Base-by-base conservation (phyloP, 441 rosid genomes). In the Syzygium malaccense region DNA sequence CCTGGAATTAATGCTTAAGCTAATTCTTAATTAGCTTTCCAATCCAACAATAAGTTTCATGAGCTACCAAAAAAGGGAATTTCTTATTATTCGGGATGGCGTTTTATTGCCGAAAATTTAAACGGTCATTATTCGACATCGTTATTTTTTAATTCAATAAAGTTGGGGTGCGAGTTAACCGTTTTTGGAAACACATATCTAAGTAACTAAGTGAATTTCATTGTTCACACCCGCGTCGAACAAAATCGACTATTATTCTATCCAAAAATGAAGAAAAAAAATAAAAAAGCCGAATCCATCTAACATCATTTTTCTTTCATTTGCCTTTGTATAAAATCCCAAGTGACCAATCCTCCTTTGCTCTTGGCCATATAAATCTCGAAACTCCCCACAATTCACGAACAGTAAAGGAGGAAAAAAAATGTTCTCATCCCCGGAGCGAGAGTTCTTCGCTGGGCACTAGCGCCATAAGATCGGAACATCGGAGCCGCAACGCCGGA, bases 141-240 rank as follows among this genome's bases (percentile, higher is more conserved):
- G 4, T 0, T 4, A 8, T 8, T 30, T 64, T 32, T 6, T 4
- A 66, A 66, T 32, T 66, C 20, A 17, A 66, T 5, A 32, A 30
- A 30, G 5, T 20, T 2, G 2, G 7, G 23, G 48, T 0, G 0
- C 1, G 4, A 68, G 8, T 11, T 68, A 71, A 37, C 2, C 5
- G 0, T 37, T 71, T 33, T 68, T 33, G 0, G 0, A 71, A 20
- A 3, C 13, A 20, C 0, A 14, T 10, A 10, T 5, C 1, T 4
- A 33, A 68, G 1, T 11, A 19, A 68, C 25, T 3, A 33, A 3
- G 33, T 33, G 14, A 3, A 20, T 71, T 6, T 19, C 2, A 71
- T 37, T 1, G 3, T 11, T 3, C 3, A 41, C 80, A 5, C 13
- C 12, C 1, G 28, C 8, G 15, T 75, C 1, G 3, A 75, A 6